phyloP scores from a whole-genome alignment of 768 basidiomycete genomes.

The Rossbeevera mucosa region DNA sequence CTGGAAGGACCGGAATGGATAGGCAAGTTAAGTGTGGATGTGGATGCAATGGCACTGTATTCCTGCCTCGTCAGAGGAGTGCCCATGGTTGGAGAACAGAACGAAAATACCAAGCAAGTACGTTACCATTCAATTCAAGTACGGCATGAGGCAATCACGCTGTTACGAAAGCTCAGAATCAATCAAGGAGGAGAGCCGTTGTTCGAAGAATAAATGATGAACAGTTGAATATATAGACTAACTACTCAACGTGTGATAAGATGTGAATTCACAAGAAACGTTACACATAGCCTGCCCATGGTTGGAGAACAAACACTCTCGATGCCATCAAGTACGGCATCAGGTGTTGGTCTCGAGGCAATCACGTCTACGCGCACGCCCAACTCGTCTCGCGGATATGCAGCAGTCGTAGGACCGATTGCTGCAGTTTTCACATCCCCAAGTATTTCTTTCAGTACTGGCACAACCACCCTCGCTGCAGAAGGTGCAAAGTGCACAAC shows the following conservation, averaged over 20 bases:
- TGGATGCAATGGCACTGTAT: slow-evolving; percentile 25
- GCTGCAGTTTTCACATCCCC: slow-evolving; percentile 42
- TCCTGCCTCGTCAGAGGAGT: slow-evolving; percentile 23
- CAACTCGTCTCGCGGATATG: slow-evolving; percentile 45
- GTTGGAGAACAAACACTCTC: not conserved
- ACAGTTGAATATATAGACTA: no score
- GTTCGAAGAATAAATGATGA: no score
- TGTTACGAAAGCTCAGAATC: no score
- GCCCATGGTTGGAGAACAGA: slow-evolving; percentile 16
- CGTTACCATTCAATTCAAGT: slow-evolving; percentile 9
- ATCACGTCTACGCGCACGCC: slow-evolving; percentile 50
- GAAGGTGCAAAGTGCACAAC: slow-evolving; percentile 76
- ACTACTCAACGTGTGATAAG: no score
- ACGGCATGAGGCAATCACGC: slow-evolving; percentile 50
- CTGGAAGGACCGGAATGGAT: slow-evolving; percentile 13
- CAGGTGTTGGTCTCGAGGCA: slow-evolving; percentile 53
- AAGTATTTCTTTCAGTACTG: slow-evolving; percentile 46
- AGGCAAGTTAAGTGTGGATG: slow-evolving; percentile 19
- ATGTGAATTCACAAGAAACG: no score
- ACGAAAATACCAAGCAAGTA: slow-evolving; percentile 13
- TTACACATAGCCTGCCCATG: no score
- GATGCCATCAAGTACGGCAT: slow-evolving; percentile 39
- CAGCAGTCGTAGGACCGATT: slow-evolving; percentile 65
- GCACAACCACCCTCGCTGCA: slow-evolving; percentile 52
- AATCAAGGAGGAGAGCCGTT: no score